phyloP scores from a whole-genome alignment of 768 basidiomycete genomes.

The Amanita fuliginea region DNA sequence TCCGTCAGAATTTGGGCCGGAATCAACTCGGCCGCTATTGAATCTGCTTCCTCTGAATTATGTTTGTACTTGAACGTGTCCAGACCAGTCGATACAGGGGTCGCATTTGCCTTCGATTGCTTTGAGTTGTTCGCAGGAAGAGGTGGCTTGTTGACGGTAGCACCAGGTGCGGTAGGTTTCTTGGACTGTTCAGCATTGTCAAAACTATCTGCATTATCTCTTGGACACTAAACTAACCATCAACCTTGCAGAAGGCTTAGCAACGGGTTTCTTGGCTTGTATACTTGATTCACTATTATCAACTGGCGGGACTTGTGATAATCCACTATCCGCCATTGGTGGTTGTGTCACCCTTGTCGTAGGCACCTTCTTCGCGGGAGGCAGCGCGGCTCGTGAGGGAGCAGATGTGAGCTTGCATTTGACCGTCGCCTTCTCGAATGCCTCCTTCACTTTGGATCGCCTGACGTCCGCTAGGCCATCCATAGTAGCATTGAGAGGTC shows the following conservation, averaged over 20 bases:
- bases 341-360: constrained; percentile 12
- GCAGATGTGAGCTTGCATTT: constrained; percentile 63
- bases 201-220: constrained; percentile 6
- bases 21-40: constrained; percentile 58
- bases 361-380: constrained; percentile 21
- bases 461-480: constrained; percentile 80
- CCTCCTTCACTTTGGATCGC: constrained; percentile 90
- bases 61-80: constrained; percentile 90
- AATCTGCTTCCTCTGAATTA: constrained; percentile 86
- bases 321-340: constrained; percentile 18
- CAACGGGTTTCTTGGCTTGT: constrained; percentile 29
- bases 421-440: constrained; percentile 84
- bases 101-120: constrained; percentile 30
- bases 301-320: constrained; percentile 21
- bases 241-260: constrained; percentile 42
- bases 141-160: constrained; percentile 33
- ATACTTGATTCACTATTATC: constrained; percentile 31
- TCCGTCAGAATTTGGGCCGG: constrained; percentile 61
- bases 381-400: constrained; percentile 35
- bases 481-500: constrained; percentile 78
- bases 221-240: constrained; percentile 18
- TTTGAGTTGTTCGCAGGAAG: constrained; percentile 19
- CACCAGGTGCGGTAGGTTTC: constrained; percentile 29
- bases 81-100: constrained; percentile 40
- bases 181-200: constrained; percentile 24